Conservation (phyloP, 75 land plant genomes). For the Picea sitchensis region DNA sequence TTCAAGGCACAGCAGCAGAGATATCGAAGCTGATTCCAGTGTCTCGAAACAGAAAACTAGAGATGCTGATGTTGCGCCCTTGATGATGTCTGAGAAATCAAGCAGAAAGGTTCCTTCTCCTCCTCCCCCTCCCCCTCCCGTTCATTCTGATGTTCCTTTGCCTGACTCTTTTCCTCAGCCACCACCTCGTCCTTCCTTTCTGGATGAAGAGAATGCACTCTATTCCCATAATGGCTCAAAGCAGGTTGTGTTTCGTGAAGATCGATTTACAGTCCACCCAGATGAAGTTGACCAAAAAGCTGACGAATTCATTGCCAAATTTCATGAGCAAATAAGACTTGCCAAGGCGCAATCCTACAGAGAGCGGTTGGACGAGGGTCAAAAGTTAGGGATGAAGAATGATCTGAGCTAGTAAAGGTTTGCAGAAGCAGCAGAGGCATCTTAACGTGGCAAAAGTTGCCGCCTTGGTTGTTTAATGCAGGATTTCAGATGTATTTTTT, state of each 20-base stretch:
- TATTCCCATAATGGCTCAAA: too few relatives aligned
- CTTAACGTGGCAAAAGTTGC: too few relatives aligned
- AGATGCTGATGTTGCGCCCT: neutral
- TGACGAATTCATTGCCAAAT: conserved; percentile 61
- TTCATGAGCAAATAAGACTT: conserved; percentile 54
- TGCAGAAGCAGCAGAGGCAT: too few relatives aligned
- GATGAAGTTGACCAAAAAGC: conserved; percentile 61
- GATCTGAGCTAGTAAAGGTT: too few relatives aligned
- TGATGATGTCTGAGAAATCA: neutral
- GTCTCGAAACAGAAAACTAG: neutral
- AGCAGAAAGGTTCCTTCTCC: conserved; percentile 10
- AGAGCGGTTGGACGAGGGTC: conserved; percentile 7
- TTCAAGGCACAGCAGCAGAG: neutral
- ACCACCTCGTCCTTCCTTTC: neutral
- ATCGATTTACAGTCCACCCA: too few relatives aligned
- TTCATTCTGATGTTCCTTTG: neutral
- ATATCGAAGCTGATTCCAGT: neutral
- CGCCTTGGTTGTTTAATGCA: too few relatives aligned
- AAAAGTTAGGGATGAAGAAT: too few relatives aligned
- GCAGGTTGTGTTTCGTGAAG: too few relatives aligned
- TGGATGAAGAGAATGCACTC: neutral
- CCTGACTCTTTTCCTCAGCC: neutral
- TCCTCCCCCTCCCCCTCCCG: conserved; percentile 37
- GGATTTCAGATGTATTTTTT: too few relatives aligned
- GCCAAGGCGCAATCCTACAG: conserved; percentile 36